phyloP scores from a whole-genome alignment of 345 rosid genomes.

The Geranium rotundifolium region DNA sequence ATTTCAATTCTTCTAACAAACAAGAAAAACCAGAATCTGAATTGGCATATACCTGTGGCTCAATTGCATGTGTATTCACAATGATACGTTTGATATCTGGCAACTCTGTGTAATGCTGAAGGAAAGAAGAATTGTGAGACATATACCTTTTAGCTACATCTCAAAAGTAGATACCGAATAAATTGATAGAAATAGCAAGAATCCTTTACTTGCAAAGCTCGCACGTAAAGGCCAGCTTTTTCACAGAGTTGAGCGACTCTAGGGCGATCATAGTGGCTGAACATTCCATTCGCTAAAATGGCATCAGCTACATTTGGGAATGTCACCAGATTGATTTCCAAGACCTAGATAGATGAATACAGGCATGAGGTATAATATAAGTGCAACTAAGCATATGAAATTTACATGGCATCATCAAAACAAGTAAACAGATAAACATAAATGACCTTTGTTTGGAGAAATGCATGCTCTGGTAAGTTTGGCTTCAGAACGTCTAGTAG shows the following conservation, averaged over 20 bases:
- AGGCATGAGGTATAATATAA: conserved; percentile 1
- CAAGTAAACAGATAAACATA: conserved; percentile 3
- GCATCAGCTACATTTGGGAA: conserved; percentile 99
- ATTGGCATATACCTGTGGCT: conserved; percentile 70
- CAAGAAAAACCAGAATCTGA: conserved; percentile 8
- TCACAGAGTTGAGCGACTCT: conserved; percentile 98
- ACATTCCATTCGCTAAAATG: conserved; percentile 94
- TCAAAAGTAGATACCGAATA: background rate
- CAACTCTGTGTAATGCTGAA: conserved; percentile 94
- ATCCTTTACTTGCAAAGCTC: conserved; percentile 73
- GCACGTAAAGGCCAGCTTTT: conserved; percentile 91
- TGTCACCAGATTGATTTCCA: conserved; percentile 96
- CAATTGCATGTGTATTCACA: conserved; percentile 98
- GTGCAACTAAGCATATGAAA: background rate
- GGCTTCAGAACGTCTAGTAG: conserved; percentile 94
- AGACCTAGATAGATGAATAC: conserved; percentile 45
- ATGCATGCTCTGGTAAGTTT: conserved; percentile 85
- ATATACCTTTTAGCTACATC: conserved; percentile 2
- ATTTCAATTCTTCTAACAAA: conserved; percentile 2
- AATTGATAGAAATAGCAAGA: conserved; percentile 3
- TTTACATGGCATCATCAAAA: background rate
- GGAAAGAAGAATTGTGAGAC: conserved; percentile 5
- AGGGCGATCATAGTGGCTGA: conserved; percentile 95
- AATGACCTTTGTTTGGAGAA: conserved; percentile 80
- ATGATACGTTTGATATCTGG: conserved; percentile 98